These are phyloP conservation scores for Verticillium isaacii DNA, from an alignment of 2,329 filamentous ascomycete species.

Conservation along the genomic window DNA sequence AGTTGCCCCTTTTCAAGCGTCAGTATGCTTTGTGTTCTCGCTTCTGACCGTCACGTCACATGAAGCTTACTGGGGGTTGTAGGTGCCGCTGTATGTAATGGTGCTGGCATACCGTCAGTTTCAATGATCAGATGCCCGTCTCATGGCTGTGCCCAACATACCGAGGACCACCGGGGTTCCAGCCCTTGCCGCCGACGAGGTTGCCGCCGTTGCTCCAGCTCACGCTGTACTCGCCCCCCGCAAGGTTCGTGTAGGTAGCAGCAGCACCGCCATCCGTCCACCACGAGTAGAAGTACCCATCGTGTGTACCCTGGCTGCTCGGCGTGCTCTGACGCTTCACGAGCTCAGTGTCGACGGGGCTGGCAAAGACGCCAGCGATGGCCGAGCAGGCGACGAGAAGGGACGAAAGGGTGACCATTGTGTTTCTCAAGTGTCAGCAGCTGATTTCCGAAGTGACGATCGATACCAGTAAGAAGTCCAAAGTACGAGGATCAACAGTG, in stretches of 20 bases:
- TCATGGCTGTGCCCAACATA: constrained; percentile 24
- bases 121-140: neutral
- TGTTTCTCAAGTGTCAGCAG: neutral
- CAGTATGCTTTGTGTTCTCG: constrained; percentile 16
- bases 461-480: neutral
- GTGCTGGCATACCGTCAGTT: constrained; percentile 5
- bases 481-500: neutral
- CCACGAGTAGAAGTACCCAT: constrained; percentile 44
- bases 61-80: constrained; percentile 22
- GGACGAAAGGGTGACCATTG: neutral
- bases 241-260: constrained; percentile 37
- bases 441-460: neutral
- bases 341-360: constrained; percentile 6
- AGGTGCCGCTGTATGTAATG: constrained; percentile 26
- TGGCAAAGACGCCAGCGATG: constrained; percentile 8
- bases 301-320: constrained; percentile 26
- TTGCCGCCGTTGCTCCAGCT: constrained; percentile 42
- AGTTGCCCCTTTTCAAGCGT: constrained; percentile 29
- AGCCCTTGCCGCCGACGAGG: constrained; percentile 55
- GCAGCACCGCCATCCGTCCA: constrained; percentile 40
- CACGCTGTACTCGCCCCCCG: constrained; percentile 36
- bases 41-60: neutral
- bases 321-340: constrained; percentile 21
- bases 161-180: constrained; percentile 46
- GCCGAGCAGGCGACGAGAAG: constrained; percentile 5